phyloP scores from a whole-genome alignment of 805 yeast species.

The Candida gorgasii region DNA sequence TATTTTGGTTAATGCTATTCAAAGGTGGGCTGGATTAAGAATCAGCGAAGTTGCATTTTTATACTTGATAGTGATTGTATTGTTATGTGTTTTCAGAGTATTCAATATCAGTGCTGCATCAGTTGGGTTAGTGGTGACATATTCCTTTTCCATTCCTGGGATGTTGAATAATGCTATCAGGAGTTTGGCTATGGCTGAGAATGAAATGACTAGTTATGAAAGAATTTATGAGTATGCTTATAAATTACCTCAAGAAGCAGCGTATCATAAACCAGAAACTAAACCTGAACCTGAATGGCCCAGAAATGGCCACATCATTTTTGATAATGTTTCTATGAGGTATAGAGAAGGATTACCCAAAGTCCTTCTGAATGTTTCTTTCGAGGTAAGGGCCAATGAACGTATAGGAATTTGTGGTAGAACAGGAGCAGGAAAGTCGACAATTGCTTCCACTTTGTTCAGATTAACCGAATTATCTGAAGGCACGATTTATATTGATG shows the following conservation, averaged over 20 bases:
- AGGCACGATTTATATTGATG: conserved; percentile 57
- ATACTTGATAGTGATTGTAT: conserved; percentile 28
- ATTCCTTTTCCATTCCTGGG: conserved; percentile 35
- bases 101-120: conserved; percentile 36
- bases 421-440: conserved; percentile 83
- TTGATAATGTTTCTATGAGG: conserved; percentile 50
- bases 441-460: conserved; percentile 64
- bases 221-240: conserved; percentile 46
- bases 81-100: conserved; percentile 34
- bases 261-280: conserved; percentile 48
- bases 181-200: conserved; percentile 37
- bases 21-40: conserved; percentile 36
- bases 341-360: conserved; percentile 63
- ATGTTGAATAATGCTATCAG: conserved; percentile 35
- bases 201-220: conserved; percentile 40
- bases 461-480: conserved; percentile 52
- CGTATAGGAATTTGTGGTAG: conserved; percentile 86
- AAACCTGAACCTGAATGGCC: conserved; percentile 44
- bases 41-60: conserved; percentile 30
- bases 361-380: conserved; percentile 49
- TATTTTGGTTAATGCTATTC: conserved; percentile 33
- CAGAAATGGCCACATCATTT: conserved; percentile 44
- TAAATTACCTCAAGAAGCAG: conserved; percentile 65
- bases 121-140: conserved; percentile 35
- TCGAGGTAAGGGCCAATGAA: conserved; percentile 53